phyloP scores from a whole-genome alignment of 1,139 yeast genomes.

The Geotrichum phurueaensis region DNA sequence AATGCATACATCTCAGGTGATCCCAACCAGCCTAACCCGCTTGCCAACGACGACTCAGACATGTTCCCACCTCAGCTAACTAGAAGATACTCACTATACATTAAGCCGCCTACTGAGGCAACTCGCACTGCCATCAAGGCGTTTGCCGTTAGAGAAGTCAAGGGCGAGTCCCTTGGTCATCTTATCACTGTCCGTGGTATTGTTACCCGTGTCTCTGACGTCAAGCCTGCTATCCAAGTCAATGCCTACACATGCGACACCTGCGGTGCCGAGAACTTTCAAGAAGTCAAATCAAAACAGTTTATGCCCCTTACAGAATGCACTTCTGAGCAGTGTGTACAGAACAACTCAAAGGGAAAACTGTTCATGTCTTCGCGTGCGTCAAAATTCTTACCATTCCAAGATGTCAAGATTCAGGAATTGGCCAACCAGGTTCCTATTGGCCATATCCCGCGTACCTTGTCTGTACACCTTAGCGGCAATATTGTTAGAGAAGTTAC shows the following conservation, averaged over 20 bases:
- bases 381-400: constrained; percentile 89
- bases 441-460: constrained; percentile 90
- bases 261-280: constrained; percentile 95
- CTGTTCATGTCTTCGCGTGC: constrained; percentile 92
- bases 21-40: constrained; percentile 19
- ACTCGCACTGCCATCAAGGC: constrained; percentile 45
- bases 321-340: constrained; percentile 70
- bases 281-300: constrained; percentile 79
- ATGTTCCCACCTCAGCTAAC: constrained; percentile 81
- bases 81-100: constrained; percentile 79
- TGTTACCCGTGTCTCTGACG: constrained; percentile 92
- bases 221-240: constrained; percentile 84
- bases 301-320: constrained; percentile 86
- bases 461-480: constrained; percentile 83
- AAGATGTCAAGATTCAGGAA: constrained; percentile 92
- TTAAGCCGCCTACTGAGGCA: constrained; percentile 62
- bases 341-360: constrained; percentile 81
- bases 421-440: constrained; percentile 94
- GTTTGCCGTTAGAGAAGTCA: constrained; percentile 82
- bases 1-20: constrained; percentile 36
- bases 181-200: constrained; percentile 89
- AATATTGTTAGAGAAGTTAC: constrained; percentile 77
- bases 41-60: constrained; percentile 29
- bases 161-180: constrained; percentile 78
- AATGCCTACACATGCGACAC: constrained; percentile 96